Conservation (phyloP, 306 rosid genomes). For the Quillaja saponaria region DNA sequence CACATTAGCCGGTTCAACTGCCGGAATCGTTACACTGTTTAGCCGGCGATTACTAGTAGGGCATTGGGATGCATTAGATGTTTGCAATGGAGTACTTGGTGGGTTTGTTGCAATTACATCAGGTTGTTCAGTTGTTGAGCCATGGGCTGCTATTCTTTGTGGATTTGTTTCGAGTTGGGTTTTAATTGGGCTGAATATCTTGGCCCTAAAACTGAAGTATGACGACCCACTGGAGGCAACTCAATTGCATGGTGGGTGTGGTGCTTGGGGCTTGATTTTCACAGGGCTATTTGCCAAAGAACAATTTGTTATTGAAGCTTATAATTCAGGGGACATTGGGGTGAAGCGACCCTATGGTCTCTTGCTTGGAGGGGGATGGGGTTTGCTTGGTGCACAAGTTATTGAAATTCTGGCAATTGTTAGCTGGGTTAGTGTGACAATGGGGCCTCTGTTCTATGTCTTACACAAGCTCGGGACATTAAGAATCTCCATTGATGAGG, state of each 20-base stretch:
- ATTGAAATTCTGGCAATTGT: conserved; percentile 52
- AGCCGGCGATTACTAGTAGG: conserved; percentile 55
- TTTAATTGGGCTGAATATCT: conserved; percentile 57
- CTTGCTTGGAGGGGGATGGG: conserved; percentile 72
- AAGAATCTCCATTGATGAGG: conserved; percentile 54
- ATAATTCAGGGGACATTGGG: conserved; percentile 35
- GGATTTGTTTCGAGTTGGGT: conserved; percentile 70
- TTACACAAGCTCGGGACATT: conserved; percentile 50
- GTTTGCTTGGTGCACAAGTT: conserved; percentile 63
- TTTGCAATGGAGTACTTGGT: conserved; percentile 74
- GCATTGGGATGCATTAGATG: conserved; percentile 72
- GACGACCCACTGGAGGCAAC: conserved; percentile 77
- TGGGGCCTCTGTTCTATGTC: conserved; percentile 62
- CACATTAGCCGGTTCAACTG: conserved; percentile 53
- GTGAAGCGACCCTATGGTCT: conserved; percentile 57
- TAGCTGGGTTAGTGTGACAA: conserved; percentile 67
- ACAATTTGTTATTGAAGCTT: conserved; percentile 54
- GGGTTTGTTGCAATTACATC: conserved; percentile 81
- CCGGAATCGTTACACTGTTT: conserved; percentile 56
- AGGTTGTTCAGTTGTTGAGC: conserved; percentile 73
- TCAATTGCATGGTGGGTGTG: conserved; percentile 80
- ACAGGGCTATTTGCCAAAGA: conserved; percentile 76
- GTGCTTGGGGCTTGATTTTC: conserved; percentile 72
- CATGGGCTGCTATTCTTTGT: conserved; percentile 70
- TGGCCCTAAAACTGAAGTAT: conserved; percentile 56